phyloP scores from a whole-genome alignment of 2,329 filamentous ascomycete genomes.

The Colletotrichum eleusines region DNA sequence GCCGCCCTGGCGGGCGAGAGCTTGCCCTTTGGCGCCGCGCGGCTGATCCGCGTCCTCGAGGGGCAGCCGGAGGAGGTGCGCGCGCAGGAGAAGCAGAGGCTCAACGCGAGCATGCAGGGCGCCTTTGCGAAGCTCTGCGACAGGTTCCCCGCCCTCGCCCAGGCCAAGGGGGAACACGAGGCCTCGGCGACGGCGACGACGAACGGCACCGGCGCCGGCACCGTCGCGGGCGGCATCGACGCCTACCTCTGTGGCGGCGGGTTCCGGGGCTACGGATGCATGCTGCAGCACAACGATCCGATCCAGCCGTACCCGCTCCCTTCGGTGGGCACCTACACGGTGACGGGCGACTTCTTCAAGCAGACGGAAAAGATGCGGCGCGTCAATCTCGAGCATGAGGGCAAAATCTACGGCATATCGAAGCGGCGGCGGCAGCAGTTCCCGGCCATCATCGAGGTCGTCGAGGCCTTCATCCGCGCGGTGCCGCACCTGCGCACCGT shows the following conservation, averaged over 20 bases:
- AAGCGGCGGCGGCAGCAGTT: constrained; percentile 84
- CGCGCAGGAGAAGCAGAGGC: constrained; percentile 63
- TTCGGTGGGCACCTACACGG: constrained; percentile 83
- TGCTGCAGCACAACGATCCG: constrained; percentile 82
- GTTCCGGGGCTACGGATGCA: constrained; percentile 90
- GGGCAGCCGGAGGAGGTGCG: constrained; percentile 54
- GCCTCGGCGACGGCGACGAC: constrained; percentile 46
- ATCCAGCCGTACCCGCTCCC: constrained; percentile 86
- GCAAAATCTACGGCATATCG: constrained; percentile 81
- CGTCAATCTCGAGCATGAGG: constrained; percentile 62
- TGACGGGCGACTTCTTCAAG: constrained; percentile 70
- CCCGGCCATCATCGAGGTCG: constrained; percentile 83
- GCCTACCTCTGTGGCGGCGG: constrained; percentile 91
- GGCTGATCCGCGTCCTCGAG: constrained; percentile 64
- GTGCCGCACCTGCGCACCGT: constrained; percentile 79
- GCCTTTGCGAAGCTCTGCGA: constrained; percentile 69
- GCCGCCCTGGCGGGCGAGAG: constrained; percentile 68
- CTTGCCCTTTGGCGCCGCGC: constrained; percentile 72
- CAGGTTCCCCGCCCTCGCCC: constrained; percentile 63
- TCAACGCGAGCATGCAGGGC: constrained; percentile 67
- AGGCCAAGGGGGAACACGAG: constrained; percentile 44
- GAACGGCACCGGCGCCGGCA: constrained; percentile 40
- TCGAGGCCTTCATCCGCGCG: constrained; percentile 78
- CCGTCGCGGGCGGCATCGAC: constrained; percentile 64
- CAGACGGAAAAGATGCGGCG: constrained; percentile 64